These are phyloP conservation scores for Candida patagonica DNA, from an alignment of 805 yeast genomes.

Conservation along the genomic window DNA sequence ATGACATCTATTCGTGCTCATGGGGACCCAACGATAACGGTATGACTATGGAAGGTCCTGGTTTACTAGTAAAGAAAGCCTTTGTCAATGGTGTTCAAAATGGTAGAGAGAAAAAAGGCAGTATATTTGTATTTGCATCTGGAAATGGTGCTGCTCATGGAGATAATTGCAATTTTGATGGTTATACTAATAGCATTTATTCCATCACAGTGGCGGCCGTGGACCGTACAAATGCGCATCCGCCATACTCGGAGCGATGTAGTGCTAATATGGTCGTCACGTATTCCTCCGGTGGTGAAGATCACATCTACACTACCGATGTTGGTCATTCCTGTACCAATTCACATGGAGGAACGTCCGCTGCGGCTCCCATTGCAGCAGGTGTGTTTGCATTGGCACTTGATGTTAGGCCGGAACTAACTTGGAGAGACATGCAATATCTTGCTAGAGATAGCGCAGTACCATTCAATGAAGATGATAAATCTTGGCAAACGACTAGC, in stretches of 20 bases:
- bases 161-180: constrained; percentile 94
- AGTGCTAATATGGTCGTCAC: constrained; percentile 92
- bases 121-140: constrained; percentile 88
- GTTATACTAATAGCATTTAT: constrained; percentile 91
- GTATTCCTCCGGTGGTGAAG: constrained; percentile 84
- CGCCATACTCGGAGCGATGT: constrained; percentile 85
- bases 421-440: constrained; percentile 95
- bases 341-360: constrained; percentile 92
- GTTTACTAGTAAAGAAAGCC: constrained; percentile 66
- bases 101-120: constrained; percentile 76
- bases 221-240: constrained; percentile 79
- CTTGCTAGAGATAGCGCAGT: constrained; percentile 63
- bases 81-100: constrained; percentile 73
- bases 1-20: constrained; percentile 92
- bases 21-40: constrained; percentile 99
- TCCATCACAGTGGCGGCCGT: constrained; percentile 93
- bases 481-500: constrained; percentile 65
- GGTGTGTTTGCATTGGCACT: constrained; percentile 84
- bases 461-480: constrained; percentile 57
- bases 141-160: constrained; percentile 83
- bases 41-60: constrained; percentile 75
- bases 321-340: constrained; percentile 58
- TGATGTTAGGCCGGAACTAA: constrained; percentile 73
- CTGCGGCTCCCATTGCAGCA: constrained; percentile 97
- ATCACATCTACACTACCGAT: constrained; percentile 83